phyloP scores from a whole-genome alignment of 441 rosid species.

The Populus hybrid region DNA sequence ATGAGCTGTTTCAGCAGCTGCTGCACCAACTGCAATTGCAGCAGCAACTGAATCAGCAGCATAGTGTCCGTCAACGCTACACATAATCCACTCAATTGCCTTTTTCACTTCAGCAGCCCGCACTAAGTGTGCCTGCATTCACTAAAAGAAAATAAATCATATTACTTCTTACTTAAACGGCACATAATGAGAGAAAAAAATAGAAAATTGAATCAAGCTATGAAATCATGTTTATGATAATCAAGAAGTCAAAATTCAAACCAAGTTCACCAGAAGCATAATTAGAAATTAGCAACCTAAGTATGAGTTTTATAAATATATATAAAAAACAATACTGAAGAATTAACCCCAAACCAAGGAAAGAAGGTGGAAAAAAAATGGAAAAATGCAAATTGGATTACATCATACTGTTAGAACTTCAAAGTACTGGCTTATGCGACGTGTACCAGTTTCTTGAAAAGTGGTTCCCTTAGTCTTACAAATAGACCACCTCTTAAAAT shows the following conservation, averaged over 20 bases:
- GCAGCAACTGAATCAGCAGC: slow-evolving; percentile 95
- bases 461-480: too few relatives aligned
- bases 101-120: slow-evolving; percentile 96
- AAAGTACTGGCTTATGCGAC: neutral
- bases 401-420: neutral
- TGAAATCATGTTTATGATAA: neutral
- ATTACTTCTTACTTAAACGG: slow-evolving; percentile 63
- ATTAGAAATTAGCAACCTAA: neutral
- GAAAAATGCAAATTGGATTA: too few relatives aligned
- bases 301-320: neutral
- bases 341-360: neutral
- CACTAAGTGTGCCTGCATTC: slow-evolving; percentile 99
- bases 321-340: neutral
- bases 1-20: slow-evolving; percentile 67
- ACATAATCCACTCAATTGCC: slow-evolving; percentile 96
- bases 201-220: slow-evolving; percentile 12
- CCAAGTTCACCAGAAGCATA: neutral
- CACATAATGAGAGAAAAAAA: slow-evolving; percentile 13
- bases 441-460: too few relatives aligned
- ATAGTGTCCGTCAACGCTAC: slow-evolving; percentile 85
- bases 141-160: slow-evolving; percentile 96
- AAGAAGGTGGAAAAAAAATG: neutral
- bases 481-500: too few relatives aligned
- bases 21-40: slow-evolving; percentile 82
- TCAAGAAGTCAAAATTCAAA: neutral